phyloP scores from a whole-genome alignment of 768 basidiomycete species.

The Pisolithus orientalis region DNA sequence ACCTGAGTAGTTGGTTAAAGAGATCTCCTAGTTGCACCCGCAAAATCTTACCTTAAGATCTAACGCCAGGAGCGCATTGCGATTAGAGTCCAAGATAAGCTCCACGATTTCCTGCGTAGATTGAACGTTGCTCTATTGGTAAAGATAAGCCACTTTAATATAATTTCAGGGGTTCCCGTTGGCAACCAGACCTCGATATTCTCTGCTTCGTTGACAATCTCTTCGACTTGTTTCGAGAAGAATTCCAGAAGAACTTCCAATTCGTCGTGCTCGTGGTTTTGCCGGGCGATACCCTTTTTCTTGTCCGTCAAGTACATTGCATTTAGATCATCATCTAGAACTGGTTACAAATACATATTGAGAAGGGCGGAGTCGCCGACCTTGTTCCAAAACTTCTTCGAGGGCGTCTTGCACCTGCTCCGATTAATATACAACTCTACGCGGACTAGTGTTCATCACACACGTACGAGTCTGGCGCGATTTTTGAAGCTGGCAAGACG shows the following conservation, averaged over 20 bases:
- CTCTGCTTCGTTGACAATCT: slow-evolving; percentile 91
- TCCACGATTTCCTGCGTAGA: slow-evolving; percentile 98
- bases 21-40: neutral
- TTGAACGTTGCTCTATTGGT: slow-evolving; percentile 72
- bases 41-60: slow-evolving; percentile 66
- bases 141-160: slow-evolving; percentile 1
- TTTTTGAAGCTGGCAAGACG: slow-evolving; percentile 86
- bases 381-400: slow-evolving; percentile 88
- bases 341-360: neutral
- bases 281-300: slow-evolving; percentile 54
- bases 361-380: slow-evolving; percentile 32
- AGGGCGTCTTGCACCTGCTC: slow-evolving; percentile 79
- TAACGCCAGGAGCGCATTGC: slow-evolving; percentile 85
- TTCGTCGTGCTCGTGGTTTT: slow-evolving; percentile 81
- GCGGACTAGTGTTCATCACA: neutral
- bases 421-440: neutral
- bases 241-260: slow-evolving; percentile 90
- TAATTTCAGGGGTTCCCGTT: neutral
- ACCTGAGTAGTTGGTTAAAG: slow-evolving; percentile 39
- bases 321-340: slow-evolving; percentile 82
- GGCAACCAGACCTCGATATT: slow-evolving; percentile 60
- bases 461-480: slow-evolving; percentile 70
- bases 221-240: slow-evolving; percentile 94
- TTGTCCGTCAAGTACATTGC: slow-evolving; percentile 95
- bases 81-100: slow-evolving; percentile 91